Conservation (phyloP, 2,329 filamentous ascomycete genomes). For the Aspergillus ustus region DNA sequence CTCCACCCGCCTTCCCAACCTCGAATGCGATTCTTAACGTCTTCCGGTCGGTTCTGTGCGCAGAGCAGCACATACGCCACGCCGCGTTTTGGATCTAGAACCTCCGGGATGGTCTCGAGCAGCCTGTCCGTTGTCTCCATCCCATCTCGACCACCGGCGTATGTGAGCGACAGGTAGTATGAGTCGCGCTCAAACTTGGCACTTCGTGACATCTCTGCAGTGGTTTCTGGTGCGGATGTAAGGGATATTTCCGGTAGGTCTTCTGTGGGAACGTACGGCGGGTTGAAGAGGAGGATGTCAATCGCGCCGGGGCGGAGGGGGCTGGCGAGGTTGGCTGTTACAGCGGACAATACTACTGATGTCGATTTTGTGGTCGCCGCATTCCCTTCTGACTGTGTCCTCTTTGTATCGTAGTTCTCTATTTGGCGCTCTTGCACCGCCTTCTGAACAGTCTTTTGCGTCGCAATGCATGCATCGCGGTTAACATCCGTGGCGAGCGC, state of each 20-base stretch:
- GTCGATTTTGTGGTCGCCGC: background rate
- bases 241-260: constrained; percentile 60
- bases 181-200: constrained; percentile 76
- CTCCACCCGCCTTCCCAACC: constrained; percentile 68
- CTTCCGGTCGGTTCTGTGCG: constrained; percentile 82
- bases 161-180: constrained; percentile 80
- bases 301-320: constrained; percentile 64
- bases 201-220: constrained; percentile 27
- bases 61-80: constrained; percentile 91
- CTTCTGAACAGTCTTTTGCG: constrained; percentile 66
- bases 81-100: constrained; percentile 67
- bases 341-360: constrained; percentile 16
- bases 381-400: background rate
- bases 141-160: constrained; percentile 84
- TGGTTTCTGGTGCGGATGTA: background rate
- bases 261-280: constrained; percentile 90
- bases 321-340: constrained; percentile 71
- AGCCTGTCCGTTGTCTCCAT: constrained; percentile 92
- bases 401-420: background rate
- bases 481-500: constrained; percentile 85
- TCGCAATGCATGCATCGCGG: constrained; percentile 77
- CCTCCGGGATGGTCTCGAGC: constrained; percentile 67
- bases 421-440: constrained; percentile 49
- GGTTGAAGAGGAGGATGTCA: constrained; percentile 94
- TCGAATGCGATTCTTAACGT: constrained; percentile 68